Evolutionary conservation across 2,329 filamentous ascomycete genomes (phyloP).

Genomic region (Aspergillus pseudoglaucus): DNA sequence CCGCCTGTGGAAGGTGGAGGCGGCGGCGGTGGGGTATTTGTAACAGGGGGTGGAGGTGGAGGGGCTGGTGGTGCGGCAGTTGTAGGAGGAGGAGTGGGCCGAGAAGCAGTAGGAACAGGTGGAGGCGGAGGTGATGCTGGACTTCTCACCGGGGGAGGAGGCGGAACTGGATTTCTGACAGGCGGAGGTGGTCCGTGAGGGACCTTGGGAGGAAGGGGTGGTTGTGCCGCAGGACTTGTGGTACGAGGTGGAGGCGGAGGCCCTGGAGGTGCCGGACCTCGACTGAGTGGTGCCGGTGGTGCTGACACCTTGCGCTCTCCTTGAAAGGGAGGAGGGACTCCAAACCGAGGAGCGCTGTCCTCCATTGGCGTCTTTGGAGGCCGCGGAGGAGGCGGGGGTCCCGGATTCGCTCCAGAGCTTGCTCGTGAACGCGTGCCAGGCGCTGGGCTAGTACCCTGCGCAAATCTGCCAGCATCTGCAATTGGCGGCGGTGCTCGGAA

Average conservation of each 20-base stretch:
- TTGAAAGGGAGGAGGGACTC: conserved; percentile 72
- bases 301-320: conserved; percentile 56
- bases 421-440: conserved; percentile 46
- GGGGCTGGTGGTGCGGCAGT: conserved; percentile 45
- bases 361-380: conserved; percentile 67
- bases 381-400: conserved; percentile 61
- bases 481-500: conserved; percentile 85
- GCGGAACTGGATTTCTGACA: conserved; percentile 40
- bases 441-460: conserved; percentile 37
- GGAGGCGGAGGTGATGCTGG: conserved; percentile 39
- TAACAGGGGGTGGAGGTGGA: conserved; percentile 22
- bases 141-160: conserved; percentile 34
- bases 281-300: conserved; percentile 68
- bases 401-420: conserved; percentile 46
- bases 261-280: conserved; percentile 50
- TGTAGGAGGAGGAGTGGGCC: conserved; percentile 25
- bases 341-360: conserved; percentile 59
- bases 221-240: conserved; percentile 33
- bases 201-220: conserved; percentile 46
- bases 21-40: conserved; percentile 21
- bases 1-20: conserved; percentile 26
- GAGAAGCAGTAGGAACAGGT: conserved; percentile 26
- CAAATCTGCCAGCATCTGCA: conserved; percentile 83
- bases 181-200: conserved; percentile 48
- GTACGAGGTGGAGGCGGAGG: conserved; percentile 59